A percentile compares a stretch with the other conserved stretches of the same genome.
phyloP scores from a whole-genome alignment of 164 flowering plant species.

The Paratinospora sagittata region DNA sequence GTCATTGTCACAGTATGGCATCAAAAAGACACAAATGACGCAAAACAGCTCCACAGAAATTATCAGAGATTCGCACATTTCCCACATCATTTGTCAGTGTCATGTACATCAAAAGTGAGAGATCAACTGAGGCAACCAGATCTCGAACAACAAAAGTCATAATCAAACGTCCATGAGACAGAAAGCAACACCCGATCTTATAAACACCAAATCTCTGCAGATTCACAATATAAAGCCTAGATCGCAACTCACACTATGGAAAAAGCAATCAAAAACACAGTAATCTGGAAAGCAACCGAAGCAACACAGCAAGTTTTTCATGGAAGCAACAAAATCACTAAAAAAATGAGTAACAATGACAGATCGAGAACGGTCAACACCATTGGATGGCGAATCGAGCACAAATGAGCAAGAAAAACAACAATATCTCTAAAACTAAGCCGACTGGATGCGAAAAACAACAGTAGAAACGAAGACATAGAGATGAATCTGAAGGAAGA shows the following conservation, averaged over 20 bases:
- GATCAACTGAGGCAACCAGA: not conserved
- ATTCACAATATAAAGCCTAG: not conserved
- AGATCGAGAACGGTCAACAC: too few relatives aligned
- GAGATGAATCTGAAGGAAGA: too few relatives aligned
- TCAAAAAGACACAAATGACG: not conserved
- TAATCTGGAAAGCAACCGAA: not conserved
- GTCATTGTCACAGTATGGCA: not conserved
- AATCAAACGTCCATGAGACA: not conserved
- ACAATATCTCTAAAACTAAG: too few relatives aligned
- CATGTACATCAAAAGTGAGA: not conserved
- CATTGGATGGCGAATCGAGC: too few relatives aligned
- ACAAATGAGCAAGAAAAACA: too few relatives aligned
- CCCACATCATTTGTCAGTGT: not conserved
- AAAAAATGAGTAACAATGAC: too few relatives aligned
- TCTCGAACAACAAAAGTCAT: not conserved
- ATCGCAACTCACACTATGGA: not conserved
- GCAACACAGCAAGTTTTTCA: too few relatives aligned
- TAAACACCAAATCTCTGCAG: not conserved
- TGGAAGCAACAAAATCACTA: too few relatives aligned
- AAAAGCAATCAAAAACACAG: not conserved
- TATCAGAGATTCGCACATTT: not conserved
- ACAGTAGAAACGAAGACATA: too few relatives aligned
- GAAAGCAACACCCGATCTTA: slow-evolving; percentile 6
- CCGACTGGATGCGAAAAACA: too few relatives aligned
- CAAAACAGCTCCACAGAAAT: not conserved